Conservation (phyloP, 345 rosid genomes). For the Moricandia arvensis region DNA sequence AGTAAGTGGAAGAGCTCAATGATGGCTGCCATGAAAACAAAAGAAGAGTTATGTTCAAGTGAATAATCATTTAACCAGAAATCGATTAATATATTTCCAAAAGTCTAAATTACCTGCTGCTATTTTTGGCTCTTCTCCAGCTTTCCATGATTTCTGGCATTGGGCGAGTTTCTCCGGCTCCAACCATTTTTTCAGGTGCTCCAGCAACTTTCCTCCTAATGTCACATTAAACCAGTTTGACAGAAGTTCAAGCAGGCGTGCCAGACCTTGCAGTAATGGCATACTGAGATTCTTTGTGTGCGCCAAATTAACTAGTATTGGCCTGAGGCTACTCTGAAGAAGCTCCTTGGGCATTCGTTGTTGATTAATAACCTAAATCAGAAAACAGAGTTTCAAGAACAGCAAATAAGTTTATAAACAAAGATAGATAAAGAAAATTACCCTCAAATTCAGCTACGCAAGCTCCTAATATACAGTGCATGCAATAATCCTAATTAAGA, state of each 20-base stretch:
- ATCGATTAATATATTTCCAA: not conserved
- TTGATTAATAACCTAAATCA: conserved; percentile 79
- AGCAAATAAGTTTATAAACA: not conserved
- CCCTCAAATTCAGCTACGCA: conserved; percentile 5
- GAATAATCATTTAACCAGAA: not conserved
- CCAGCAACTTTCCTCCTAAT: conserved; percentile 91
- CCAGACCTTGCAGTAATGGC: conserved; percentile 97
- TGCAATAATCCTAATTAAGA: not conserved
- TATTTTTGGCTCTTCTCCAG: conserved; percentile 98
- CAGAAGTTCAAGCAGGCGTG: conserved; percentile 91
- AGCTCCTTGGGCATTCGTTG: conserved; percentile 98
- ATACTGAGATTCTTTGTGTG: conserved; percentile 96
- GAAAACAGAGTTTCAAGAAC: conserved; percentile 18
- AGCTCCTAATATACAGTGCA: not conserved
- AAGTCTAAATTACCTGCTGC: conserved; percentile 67
- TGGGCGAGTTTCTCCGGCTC: conserved; percentile 96
- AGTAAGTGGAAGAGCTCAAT: not conserved
- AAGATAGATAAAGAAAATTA: not conserved
- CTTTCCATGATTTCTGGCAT: conserved; percentile 88
- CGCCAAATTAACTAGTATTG: conserved; percentile 90
- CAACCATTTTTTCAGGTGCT: conserved; percentile 96
- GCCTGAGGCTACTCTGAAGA: conserved; percentile 96
- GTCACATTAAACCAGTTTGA: conserved; percentile 98
- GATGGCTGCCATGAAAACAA: not conserved
- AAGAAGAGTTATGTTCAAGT: conserved; percentile 10